Evolutionary conservation across 2,329 filamentous ascomycete genomes (phyloP).

Genomic region (Fusarium sp.): DNA sequence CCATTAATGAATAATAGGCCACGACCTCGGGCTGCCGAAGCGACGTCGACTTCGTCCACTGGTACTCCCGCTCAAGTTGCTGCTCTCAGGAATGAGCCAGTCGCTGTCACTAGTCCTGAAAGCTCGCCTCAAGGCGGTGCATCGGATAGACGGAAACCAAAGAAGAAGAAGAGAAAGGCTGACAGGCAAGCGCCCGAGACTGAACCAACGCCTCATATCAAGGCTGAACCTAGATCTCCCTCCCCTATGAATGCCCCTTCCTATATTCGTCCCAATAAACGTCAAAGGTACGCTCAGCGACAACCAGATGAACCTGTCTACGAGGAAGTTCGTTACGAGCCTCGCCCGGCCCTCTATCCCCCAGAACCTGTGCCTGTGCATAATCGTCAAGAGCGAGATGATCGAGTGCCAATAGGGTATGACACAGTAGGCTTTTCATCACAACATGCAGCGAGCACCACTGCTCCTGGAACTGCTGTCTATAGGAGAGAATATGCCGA

Average conservation of each 20-base stretch:
- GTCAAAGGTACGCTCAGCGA: constrained; percentile 58
- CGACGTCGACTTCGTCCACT: constrained; percentile 29
- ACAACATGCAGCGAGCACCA: constrained; percentile 38
- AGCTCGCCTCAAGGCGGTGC: constrained; percentile 64
- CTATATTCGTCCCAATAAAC: constrained; percentile 64
- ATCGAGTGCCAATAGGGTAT: constrained; percentile 48
- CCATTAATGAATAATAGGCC: constrained; percentile 59
- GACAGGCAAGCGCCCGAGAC: constrained; percentile 58
- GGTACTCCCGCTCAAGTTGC: constrained; percentile 61
- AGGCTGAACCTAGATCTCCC: constrained; percentile 70
- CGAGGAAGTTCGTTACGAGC: constrained; percentile 53
- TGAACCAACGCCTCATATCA: constrained; percentile 64
- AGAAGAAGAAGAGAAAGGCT: constrained; percentile 62
- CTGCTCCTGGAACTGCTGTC: constrained; percentile 40
- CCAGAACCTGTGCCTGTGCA: constrained; percentile 48
- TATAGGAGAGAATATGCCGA: constrained; percentile 48
- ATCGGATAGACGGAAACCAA: constrained; percentile 58
- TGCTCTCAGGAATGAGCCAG: constrained; percentile 61
- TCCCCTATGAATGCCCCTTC: constrained; percentile 64
- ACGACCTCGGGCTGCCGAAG: constrained; percentile 19
- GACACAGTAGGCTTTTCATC: constrained; percentile 35
- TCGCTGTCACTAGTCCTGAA: constrained; percentile 63
- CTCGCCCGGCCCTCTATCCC: constrained; percentile 48
- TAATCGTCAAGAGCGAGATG: constrained; percentile 41
- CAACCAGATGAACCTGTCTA: constrained; percentile 45